Conservation (phyloP, 2,329 filamentous ascomycete species). For the Diaporthe citrichinensis region DNA sequence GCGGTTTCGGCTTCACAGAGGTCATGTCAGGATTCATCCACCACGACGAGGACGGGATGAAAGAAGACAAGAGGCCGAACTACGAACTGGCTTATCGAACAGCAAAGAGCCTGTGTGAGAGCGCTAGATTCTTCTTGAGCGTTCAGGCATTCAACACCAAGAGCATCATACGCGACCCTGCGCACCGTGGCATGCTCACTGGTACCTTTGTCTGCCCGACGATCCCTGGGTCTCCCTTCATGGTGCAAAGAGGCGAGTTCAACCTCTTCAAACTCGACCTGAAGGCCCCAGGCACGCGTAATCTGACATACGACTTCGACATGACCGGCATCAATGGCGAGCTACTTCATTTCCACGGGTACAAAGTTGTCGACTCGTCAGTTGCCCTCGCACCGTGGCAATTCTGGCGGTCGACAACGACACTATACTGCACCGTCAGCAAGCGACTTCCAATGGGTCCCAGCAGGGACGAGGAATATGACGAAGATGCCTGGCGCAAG, state of each 20-base stretch:
- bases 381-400: conserved; percentile 68
- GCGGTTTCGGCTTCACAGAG: conserved; percentile 73
- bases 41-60: conserved; percentile 59
- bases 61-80: conserved; percentile 62
- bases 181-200: conserved; percentile 68
- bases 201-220: conserved; percentile 71
- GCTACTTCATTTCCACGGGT: conserved; percentile 71
- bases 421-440: conserved; percentile 73
- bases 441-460: conserved; percentile 47
- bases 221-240: conserved; percentile 70
- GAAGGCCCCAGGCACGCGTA: conserved; percentile 69
- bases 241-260: conserved; percentile 71
- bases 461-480: conserved; percentile 47
- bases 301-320: conserved; percentile 73
- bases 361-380: conserved; percentile 73
- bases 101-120: conserved; percentile 67
- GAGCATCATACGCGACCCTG: conserved; percentile 60
- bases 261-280: conserved; percentile 69
- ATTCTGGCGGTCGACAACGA: conserved; percentile 75
- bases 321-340: conserved; percentile 68
- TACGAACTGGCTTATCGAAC: conserved; percentile 67
- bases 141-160: conserved; percentile 68
- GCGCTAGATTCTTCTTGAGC: conserved; percentile 71
- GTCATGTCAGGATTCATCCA: conserved; percentile 76
- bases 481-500: conserved; percentile 57